A percentile compares a stretch with the other conserved stretches of the same genome.
Conservation (phyloP, 192 early-diverging fungal species). For the Dissophora globulifera region DNA sequence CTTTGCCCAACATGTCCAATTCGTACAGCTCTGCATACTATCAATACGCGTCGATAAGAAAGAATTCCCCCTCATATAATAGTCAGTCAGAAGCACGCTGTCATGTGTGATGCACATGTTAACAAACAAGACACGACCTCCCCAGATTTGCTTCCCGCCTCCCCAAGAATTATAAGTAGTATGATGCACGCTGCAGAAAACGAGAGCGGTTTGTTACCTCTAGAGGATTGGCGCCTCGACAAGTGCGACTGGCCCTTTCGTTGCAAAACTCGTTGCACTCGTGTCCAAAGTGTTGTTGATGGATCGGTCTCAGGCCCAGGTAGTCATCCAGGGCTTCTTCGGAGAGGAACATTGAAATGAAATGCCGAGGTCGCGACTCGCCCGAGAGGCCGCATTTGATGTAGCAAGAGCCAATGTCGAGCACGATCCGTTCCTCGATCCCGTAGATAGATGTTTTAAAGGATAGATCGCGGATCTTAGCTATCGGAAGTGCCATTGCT, state of each 20-base stretch:
- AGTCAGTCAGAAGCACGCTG: slow-evolving; percentile 1
- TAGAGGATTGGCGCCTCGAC: slow-evolving; percentile 19
- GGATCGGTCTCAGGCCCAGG: slow-evolving; percentile 51
- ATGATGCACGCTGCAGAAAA: not conserved
- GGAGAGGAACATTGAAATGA: slow-evolving; percentile 64
- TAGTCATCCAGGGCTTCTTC: slow-evolving; percentile 53
- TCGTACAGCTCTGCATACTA: slow-evolving; percentile 59
- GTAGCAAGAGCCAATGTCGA: slow-evolving; percentile 86
- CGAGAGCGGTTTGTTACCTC: slow-evolving; percentile 40
- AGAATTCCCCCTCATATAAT: too few relatives aligned
- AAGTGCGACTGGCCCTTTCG: slow-evolving; percentile 27
- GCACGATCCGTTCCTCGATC: slow-evolving; percentile 86
- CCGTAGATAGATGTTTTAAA: slow-evolving; percentile 70
- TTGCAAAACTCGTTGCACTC: slow-evolving; percentile 39
- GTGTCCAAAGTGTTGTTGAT: slow-evolving; percentile 57
- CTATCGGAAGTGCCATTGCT: slow-evolving; percentile 34
- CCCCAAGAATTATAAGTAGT: not conserved
- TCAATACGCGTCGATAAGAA: too few relatives aligned
- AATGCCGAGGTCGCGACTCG: slow-evolving; percentile 79
- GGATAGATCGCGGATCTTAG: slow-evolving; percentile 46
- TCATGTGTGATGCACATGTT: too few relatives aligned
- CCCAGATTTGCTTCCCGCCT: not conserved
- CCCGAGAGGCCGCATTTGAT: slow-evolving; percentile 90
- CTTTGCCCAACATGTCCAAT: slow-evolving; percentile 54
- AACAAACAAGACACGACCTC: not conserved